Evolutionary conservation across 1,284 basidiomycete species (phyloP).

Genomic region (Pseudozyma hubeiensis): DNA sequence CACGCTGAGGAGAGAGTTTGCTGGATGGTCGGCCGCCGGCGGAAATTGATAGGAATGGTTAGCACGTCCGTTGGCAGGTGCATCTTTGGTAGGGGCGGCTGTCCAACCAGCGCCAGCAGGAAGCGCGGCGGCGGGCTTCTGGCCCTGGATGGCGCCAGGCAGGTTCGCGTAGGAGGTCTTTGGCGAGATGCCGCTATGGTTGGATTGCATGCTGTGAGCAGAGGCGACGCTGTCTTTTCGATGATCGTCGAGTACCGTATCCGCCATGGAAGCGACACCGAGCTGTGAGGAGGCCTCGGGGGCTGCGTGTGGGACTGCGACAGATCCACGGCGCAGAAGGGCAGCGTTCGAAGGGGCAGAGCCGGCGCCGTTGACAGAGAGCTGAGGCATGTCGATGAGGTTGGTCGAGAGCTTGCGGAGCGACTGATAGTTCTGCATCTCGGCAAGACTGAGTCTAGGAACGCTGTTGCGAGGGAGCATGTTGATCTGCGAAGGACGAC

Average conservation of each 20-base stretch:
- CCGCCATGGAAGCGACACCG: slow-evolving; percentile 4
- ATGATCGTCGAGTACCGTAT: slow-evolving; percentile 16
- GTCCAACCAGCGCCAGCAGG: slow-evolving; percentile 19
- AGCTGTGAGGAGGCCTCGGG: slow-evolving; percentile 23
- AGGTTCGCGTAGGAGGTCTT: slow-evolving; percentile 55
- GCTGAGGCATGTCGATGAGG: slow-evolving; percentile 21
- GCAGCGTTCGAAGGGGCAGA: slow-evolving; percentile 14
- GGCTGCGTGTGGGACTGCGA: slow-evolving; percentile 9
- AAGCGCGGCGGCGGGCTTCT: slow-evolving; percentile 8
- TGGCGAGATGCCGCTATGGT: slow-evolving; percentile 60
- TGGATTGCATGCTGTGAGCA: slow-evolving; percentile 41
- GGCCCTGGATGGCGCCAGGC: slow-evolving; percentile 22
- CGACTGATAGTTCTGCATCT: slow-evolving; percentile 50
- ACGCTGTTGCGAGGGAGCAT: slow-evolving; percentile 32
- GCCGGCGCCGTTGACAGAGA: no score
- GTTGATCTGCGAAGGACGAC: slow-evolving; percentile 42
- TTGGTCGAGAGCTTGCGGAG: slow-evolving; percentile 48
- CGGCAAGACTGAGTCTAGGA: slow-evolving; percentile 42
- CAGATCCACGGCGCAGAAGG: slow-evolving; percentile 19
- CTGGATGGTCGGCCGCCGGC: slow-evolving; percentile 17
- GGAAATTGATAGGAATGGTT: slow-evolving; percentile 53
- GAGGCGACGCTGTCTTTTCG: slow-evolving; percentile 53
- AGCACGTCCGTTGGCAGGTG: slow-evolving; percentile 29
- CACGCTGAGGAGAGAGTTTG: slow-evolving; percentile 23
- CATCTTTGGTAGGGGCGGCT: slow-evolving; percentile 15